Evolutionary conservation across 2,329 filamentous ascomycete genomes (phyloP).

Genomic region (Endothia cerciana): DNA sequence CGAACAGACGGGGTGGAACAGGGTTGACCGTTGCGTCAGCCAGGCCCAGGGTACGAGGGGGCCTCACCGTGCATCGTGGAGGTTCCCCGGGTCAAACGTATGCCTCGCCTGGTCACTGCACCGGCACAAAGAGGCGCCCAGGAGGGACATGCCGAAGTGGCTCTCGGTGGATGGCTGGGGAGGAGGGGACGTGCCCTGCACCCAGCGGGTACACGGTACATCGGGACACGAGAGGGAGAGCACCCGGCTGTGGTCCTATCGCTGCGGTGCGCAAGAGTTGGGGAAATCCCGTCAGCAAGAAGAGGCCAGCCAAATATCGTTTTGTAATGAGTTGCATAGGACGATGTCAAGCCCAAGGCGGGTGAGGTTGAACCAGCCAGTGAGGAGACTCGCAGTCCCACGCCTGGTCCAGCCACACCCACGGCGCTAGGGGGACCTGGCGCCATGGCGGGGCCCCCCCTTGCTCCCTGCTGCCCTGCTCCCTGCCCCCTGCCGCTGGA

Average conservation of each 20-base stretch:
- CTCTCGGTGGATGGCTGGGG: neutral
- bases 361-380: constrained; percentile 22
- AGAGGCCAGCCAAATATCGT: constrained; percentile 20
- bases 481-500: neutral
- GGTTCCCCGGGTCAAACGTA: neutral
- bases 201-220: neutral
- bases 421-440: constrained; percentile 1
- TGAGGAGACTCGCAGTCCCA: constrained; percentile 16
- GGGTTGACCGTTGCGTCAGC: neutral
- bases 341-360: constrained; percentile 20
- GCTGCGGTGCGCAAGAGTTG: constrained; percentile 1
- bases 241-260: neutral
- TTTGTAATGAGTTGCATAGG: constrained; percentile 29
- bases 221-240: neutral
- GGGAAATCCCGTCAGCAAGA: constrained; percentile 11
- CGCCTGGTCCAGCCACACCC: constrained; percentile 13
- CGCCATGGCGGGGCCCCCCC: no score
- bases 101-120: neutral
- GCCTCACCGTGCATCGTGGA: neutral
- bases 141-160: neutral
- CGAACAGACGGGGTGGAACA: neutral
- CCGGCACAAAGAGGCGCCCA: no score
- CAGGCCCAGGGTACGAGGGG: neutral
- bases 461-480: no score
- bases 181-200: neutral